Evolutionary conservation across 257 asterid genomes (phyloP), one percentile per base, ranked within the genome.

Genomic region (Capsicum baccatum): DNA sequence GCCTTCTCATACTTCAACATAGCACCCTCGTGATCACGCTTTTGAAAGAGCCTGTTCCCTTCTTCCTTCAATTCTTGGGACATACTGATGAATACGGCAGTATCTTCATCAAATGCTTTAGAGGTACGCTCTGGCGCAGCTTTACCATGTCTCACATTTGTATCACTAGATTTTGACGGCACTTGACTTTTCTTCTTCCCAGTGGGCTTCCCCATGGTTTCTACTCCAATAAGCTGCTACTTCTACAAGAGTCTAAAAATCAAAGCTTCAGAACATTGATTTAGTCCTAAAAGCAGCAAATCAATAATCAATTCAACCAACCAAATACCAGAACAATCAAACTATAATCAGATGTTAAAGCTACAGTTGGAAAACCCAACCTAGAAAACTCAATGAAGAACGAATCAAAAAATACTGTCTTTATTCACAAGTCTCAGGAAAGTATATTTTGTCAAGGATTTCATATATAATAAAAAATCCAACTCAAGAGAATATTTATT

Each of bases 1-100:
- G 99, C 97, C 87, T 95, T 95, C 87, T 94, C 97, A 70, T 91
- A 95, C 92, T 91, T 93, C 86, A 95, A 88, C 98, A 95, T 94
- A 13, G 99, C 96, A 15, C 99, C 99, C 85, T 95, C 99, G 13
- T 90, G 95, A 74, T 95, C 98, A 0, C 86, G 99, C 73, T 85
- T 94, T 91, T 94, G 97, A 88, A 88, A 93, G 79, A 93, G 81
- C 55, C 60, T 92, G 91, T 93, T 92, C 37, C 97, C 99, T 85
- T 95, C 99, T 68, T 95, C 99, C 92, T 93, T 95, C 89, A 95
- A 85, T 80, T 95, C 99, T 55, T 89, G 97, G 68, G 99, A 94
- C 99, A 94, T 93, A 87, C 85, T 89, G 90, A 95, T 92, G 92
- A 95, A 95, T 73, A 95, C 88, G 21, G 97, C 95, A 71, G 98